phyloP scores from a whole-genome alignment of 768 basidiomycete genomes.

The Pleurotus tuber-regium region DNA sequence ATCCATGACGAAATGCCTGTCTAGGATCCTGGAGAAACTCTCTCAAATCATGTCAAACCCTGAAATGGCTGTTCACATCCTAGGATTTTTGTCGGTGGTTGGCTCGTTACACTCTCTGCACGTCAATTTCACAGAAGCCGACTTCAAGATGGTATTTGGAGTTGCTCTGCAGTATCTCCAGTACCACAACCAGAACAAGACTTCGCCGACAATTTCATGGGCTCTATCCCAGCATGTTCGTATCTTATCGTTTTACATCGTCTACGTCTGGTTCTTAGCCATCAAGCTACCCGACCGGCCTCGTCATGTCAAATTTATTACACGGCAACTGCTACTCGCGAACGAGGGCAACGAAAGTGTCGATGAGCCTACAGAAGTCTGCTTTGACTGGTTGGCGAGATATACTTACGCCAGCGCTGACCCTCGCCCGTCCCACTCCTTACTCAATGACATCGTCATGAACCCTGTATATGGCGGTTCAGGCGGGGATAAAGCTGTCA shows the following conservation, averaged over 20 bases:
- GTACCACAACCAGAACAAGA: conserved; percentile 70
- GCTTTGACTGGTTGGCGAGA: conserved; percentile 95
- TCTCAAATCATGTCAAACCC: conserved; percentile 94
- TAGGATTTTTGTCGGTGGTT: conserved; percentile 85
- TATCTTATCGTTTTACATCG: conserved; percentile 83
- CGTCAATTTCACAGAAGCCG: conserved; percentile 85
- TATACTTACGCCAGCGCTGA: conserved; percentile 95
- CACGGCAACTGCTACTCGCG: conserved; percentile 79
- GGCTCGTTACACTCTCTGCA: conserved; percentile 79
- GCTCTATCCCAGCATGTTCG: conserved; percentile 90
- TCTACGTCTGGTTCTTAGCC: conserved; percentile 94
- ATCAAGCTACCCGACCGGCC: conserved; percentile 80
- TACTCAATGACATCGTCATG: conserved; percentile 79
- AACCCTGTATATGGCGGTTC: conserved; percentile 37
- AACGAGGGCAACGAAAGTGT: conserved; percentile 71
- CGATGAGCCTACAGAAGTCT: conserved; percentile 92
- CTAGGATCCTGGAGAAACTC: conserved; percentile 81
- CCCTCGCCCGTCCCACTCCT: conserved; percentile 79
- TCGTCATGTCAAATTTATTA: conserved; percentile 81
- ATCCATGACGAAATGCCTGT: conserved; percentile 76
- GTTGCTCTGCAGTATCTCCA: conserved; percentile 93
- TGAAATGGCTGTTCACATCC: conserved; percentile 92
- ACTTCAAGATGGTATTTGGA: conserved; percentile 93
- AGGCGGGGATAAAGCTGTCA: conserved; percentile 36
- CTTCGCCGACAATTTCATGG: conserved; percentile 67